These are phyloP conservation scores for Globisporangium abappressorium DNA, from an alignment of 352 stramenopile genomes.

Conservation along the genomic window DNA sequence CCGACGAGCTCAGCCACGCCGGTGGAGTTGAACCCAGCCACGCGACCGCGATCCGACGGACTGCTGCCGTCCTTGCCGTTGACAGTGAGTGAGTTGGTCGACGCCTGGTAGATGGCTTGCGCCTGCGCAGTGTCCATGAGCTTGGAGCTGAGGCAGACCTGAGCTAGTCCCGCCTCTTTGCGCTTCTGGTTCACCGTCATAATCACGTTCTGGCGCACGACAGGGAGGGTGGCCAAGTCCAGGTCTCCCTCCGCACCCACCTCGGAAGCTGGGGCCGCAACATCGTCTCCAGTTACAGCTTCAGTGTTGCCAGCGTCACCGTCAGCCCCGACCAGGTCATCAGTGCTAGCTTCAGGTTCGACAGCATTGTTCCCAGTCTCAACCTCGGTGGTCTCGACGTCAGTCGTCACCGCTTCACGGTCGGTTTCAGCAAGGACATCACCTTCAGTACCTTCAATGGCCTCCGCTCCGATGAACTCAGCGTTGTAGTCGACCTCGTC, in stretches of 20 bases:
- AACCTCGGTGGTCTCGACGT: not conserved
- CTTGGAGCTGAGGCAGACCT: constrained; percentile 21
- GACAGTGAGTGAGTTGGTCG: constrained; percentile 19
- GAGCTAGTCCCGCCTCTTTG: constrained; percentile 2
- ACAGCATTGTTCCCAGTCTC: not conserved
- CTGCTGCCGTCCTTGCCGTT: constrained; percentile 16
- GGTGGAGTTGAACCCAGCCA: constrained; percentile 27
- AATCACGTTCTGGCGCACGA: constrained; percentile 14
- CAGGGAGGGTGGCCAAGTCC: not conserved
- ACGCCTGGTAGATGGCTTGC: constrained; percentile 23
- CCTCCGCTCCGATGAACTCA: not conserved
- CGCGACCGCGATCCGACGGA: constrained; percentile 22
- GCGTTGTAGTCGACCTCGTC: constrained; percentile 1
- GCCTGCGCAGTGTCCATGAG: constrained; percentile 26
- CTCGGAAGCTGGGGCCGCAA: not conserved
- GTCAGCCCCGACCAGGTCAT: no score
- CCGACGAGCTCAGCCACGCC: constrained; percentile 30
- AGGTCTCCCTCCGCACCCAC: constrained; percentile 6
- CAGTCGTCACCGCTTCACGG: not conserved
- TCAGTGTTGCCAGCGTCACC: not conserved
- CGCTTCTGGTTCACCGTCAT: constrained; percentile 15
- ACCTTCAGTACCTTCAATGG: not conserved
- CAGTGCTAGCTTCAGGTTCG: not conserved
- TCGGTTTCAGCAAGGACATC: not conserved
- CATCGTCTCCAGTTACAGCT: constrained; percentile 1